Evolutionary conservation across 2,329 filamentous ascomycete genomes (phyloP), one percentile per base, ranked within the genome.

Genomic region (Pleoardoris graminearum): DNA sequence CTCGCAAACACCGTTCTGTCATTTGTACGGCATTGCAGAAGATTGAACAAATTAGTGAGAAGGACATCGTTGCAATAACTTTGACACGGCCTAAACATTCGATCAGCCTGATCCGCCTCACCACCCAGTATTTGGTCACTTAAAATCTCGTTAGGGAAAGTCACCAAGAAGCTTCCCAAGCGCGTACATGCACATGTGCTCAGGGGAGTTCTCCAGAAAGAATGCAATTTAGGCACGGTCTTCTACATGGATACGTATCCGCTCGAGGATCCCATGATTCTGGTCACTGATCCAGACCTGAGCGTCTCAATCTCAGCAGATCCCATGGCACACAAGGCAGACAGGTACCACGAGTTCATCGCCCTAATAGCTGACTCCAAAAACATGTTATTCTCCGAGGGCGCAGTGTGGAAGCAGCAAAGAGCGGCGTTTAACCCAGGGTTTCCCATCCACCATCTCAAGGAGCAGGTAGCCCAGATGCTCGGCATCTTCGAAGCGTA

Each of bases 351-450:
- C n/a, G 37, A 41, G 2, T 17, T 32, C 8, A 14, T 49, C 16
- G 22, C 33, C 17, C 68, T 72, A 21, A 63, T 78, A 22, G 70
- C 68, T 10, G 76, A 75, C 1, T 62, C 63, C 4, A 51, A 62
- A 17, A 75, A 76, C 53, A 60, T 79, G 8, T 60, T 78, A 1
- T 63, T 61, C 7, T 66, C 65, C 29, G 71, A 76, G 22, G 75
- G 75, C 1, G 52, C 66, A 5, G 48, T 60, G 14, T 78, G 76
- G 76, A 78, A 77, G 61, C 73, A 69, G 50, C 77, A 75, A 75
- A 66, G 76, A 39, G 59, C 58, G 25, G 68, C 73, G 6, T 79
- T 79, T 67, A 77, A 77, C 44, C 75, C 75, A 3, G 75, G 73
- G 3, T 77, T 77, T 48, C 65, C 66, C 0, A 54, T 65, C 14